These are phyloP conservation scores for Chlamydomonas schloesseri DNA, from an alignment of 139 green algal species.

Conservation along the genomic window DNA sequence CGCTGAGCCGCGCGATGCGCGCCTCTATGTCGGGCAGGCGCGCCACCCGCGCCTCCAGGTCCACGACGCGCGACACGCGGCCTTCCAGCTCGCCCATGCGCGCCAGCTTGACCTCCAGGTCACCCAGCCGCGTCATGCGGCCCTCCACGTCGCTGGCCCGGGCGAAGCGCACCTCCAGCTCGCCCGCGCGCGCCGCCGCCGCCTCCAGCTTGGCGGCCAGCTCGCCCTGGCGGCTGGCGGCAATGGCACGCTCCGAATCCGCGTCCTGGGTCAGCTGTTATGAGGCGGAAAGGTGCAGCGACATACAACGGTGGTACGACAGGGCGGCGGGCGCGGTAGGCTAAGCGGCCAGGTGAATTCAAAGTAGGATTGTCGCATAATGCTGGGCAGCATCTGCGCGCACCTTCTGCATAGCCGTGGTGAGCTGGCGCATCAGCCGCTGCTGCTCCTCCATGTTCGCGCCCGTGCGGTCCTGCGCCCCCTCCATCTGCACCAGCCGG, in stretches of 20 bases:
- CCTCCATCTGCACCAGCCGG: slow-evolving; percentile 29
- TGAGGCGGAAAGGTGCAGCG: neutral
- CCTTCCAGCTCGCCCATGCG: slow-evolving; percentile 22
- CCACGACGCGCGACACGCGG: neutral
- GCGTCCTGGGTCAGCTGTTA: slow-evolving; percentile 17
- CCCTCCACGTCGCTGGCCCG: slow-evolving; percentile 4
- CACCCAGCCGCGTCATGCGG: neutral
- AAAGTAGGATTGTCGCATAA: too few species aligned
- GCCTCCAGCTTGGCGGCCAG: slow-evolving; percentile 32
- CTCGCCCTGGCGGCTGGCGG: slow-evolving; percentile 20
- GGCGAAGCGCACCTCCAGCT: slow-evolving; percentile 13
- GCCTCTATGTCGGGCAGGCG: slow-evolving; percentile 26
- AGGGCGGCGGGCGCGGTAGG: too few species aligned
- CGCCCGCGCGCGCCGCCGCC: neutral
- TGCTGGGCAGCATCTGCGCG: too few species aligned
- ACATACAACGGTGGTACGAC: too few species aligned
- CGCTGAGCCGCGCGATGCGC: neutral
- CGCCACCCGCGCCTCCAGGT: slow-evolving; percentile 14
- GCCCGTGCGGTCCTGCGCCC: neutral
- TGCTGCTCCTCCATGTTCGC: slow-evolving; percentile 33
- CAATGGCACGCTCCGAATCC: slow-evolving; percentile 19
- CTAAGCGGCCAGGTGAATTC: too few species aligned
- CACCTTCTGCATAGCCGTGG: slow-evolving; percentile 19
- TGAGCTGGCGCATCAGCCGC: slow-evolving; percentile 20
- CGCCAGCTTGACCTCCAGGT: slow-evolving; percentile 5